Base-by-base conservation (phyloP, 208 protist genomes). In the Wallacemonas sp. region DNA sequence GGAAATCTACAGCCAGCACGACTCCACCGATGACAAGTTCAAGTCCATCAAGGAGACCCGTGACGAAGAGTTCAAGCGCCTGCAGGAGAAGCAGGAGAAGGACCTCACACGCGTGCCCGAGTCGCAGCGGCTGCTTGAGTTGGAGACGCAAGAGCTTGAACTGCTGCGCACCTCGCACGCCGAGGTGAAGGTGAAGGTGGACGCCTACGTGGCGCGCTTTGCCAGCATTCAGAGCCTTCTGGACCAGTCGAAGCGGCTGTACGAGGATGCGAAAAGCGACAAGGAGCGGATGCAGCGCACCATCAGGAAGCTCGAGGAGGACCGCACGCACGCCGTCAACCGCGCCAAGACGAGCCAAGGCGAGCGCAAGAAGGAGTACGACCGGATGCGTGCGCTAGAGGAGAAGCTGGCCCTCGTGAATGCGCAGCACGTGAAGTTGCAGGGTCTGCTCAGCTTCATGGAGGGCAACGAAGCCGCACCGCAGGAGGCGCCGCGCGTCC, bases 1-100 rank as follows among this genome's bases (percentile, higher is more conserved):
- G n/a, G 79, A 93, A 61, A 82, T 90, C 31, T 90, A 89, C 69
- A 69, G 65, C 31, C 66, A 76, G 54, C 77, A 84, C 44, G 67
- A 26, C 48, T 59, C 72, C 3, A 76, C 79, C 23, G 71, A 76
- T 33, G 70, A 78, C 18, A 87, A 92, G 65, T 80, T 86, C 31
- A 64, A 79, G 1, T 71, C 79, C 22, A 70, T 88, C 8, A 80
- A 87, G 65, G 45, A 72, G 31, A 61, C 68, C 18, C 82, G 86
- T 18, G 78, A 86, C 32, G 49, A 32, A 23, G 81, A 93, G 65
- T 72, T 81, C 29, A 74, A 70, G 7, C 76, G 74, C 20, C 38
- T 93, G 32, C 50, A 67, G 29, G 65, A 74, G 32, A 80, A 82
- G 66, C 69, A 74, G 61, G 61, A 74, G 25, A 65, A 70, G 20